phyloP scores from a whole-genome alignment of 768 basidiomycete species.

The Auriscalpium orientale region DNA sequence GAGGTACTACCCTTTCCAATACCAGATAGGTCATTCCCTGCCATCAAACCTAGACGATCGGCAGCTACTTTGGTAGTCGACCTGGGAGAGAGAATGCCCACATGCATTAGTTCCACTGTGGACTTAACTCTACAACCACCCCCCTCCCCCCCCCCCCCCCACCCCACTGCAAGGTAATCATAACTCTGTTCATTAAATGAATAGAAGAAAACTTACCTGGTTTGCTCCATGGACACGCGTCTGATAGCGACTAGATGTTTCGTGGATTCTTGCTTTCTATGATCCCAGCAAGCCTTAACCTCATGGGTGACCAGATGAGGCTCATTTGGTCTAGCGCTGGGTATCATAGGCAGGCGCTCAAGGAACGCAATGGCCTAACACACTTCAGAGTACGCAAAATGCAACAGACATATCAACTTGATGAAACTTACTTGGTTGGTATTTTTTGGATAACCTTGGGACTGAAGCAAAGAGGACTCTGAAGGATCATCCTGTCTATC shows the following conservation, averaged over 20 bases:
- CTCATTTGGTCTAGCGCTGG: constrained; percentile 4
- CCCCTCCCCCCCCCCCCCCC: no score
- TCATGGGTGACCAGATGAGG: constrained; percentile 6
- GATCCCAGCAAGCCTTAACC: constrained; percentile 2
- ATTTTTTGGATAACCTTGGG: constrained; percentile 34
- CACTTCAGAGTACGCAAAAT: no score
- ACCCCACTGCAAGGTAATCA: no score
- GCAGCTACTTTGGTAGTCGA: constrained; percentile 2
- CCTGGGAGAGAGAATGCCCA: constrained; percentile 20
- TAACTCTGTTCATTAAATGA: neutral
- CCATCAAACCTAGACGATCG: constrained; percentile 17
- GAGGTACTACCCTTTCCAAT: constrained; percentile 23
- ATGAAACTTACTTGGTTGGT: constrained; percentile 27
- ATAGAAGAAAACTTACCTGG: neutral
- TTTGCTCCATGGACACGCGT: neutral
- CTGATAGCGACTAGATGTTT: constrained; percentile 4
- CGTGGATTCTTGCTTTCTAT: constrained; percentile 8
- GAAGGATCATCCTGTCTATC: constrained; percentile 27
- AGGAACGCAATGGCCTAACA: neutral
- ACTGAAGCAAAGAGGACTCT: constrained; percentile 35
- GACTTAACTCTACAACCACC: constrained; percentile 21
- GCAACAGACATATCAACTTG: constrained; percentile 16
- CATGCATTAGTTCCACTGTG: constrained; percentile 8
- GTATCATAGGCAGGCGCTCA: constrained; percentile 4
- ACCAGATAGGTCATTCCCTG: constrained; percentile 22